Conservation (phyloP, 2,329 filamentous ascomycete species). For the Exophiala phaeomuriformis region DNA sequence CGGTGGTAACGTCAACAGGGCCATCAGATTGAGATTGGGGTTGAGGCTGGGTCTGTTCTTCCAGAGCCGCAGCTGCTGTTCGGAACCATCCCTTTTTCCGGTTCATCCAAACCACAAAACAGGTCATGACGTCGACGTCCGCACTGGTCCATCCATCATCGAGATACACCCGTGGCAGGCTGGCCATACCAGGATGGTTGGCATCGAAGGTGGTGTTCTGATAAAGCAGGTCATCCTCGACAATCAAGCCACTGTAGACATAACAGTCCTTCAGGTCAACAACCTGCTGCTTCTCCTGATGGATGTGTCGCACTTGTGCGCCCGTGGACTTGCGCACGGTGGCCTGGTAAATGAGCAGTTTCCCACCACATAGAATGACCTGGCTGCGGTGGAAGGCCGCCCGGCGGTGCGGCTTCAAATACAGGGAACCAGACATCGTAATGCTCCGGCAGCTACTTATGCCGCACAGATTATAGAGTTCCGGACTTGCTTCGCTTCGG, state of each 20-base stretch:
- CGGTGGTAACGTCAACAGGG: slow-evolving; percentile 16
- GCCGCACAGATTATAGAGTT: slow-evolving; percentile 62
- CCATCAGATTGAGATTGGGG: background rate
- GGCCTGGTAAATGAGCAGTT: slow-evolving; percentile 56
- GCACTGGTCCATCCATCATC: slow-evolving; percentile 28
- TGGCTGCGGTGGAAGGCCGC: slow-evolving; percentile 54
- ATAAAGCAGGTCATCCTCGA: slow-evolving; percentile 52
- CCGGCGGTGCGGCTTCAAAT: slow-evolving; percentile 57
- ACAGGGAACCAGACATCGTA: slow-evolving; percentile 54
- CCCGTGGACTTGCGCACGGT: slow-evolving; percentile 50
- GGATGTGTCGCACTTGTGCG: slow-evolving; percentile 51
- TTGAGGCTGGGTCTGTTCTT: slow-evolving; percentile 26
- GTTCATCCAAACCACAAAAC: slow-evolving; percentile 28
- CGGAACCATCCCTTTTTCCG: slow-evolving; percentile 24
- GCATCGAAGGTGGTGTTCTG: slow-evolving; percentile 29
- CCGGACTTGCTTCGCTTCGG: slow-evolving; percentile 54
- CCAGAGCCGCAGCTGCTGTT: slow-evolving; percentile 11
- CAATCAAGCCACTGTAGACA: slow-evolving; percentile 57
- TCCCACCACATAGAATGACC: slow-evolving; percentile 54
- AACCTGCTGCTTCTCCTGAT: slow-evolving; percentile 53
- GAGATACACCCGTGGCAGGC: slow-evolving; percentile 28
- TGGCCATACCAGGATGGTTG: slow-evolving; percentile 24
- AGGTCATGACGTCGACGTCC: slow-evolving; percentile 28
- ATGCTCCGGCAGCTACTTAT: slow-evolving; percentile 56
- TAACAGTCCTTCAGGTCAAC: slow-evolving; percentile 58